Conservation (phyloP, 2,329 filamentous ascomycete species). For the Cercospora sojina region DNA sequence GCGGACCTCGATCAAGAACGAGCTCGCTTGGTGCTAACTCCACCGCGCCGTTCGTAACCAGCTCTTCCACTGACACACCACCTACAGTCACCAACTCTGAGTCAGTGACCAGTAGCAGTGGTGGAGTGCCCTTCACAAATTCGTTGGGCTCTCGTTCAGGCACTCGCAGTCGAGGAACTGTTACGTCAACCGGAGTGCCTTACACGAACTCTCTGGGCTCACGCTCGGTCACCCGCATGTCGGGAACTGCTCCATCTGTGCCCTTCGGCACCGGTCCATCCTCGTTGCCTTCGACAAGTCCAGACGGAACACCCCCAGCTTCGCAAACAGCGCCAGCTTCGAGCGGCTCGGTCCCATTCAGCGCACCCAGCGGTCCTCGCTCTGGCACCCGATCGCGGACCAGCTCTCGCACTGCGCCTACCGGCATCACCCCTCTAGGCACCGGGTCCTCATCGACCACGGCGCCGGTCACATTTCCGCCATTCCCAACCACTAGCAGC, state of each 20-base stretch:
- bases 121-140: conserved; percentile 10
- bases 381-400: conserved; percentile 11
- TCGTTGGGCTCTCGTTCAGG: conserved; percentile 9
- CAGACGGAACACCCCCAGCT: conserved; percentile 3
- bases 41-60: background rate
- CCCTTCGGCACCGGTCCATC: conserved; percentile 9
- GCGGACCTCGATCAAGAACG: conserved; percentile 14
- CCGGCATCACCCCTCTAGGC: conserved; percentile 7
- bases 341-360: conserved; percentile 14
- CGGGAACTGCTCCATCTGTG: conserved; percentile 9
- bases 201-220: conserved; percentile 9
- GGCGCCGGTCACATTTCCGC: conserved; percentile 17
- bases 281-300: background rate
- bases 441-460: conserved; percentile 14
- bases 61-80: background rate
- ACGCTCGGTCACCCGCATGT: conserved; percentile 9
- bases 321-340: conserved; percentile 1
- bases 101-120: background rate
- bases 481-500: conserved; percentile 19
- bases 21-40: background rate
- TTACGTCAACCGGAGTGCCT: background rate
- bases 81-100: background rate
- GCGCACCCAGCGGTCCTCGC: conserved; percentile 15
- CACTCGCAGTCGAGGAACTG: background rate
- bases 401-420: conserved; percentile 13